Percentiles rank a stretch among this genome's conserved stretches.
phyloP scores from a whole-genome alignment of 352 stramenopile genomes.

The Globisporangium splendens region DNA sequence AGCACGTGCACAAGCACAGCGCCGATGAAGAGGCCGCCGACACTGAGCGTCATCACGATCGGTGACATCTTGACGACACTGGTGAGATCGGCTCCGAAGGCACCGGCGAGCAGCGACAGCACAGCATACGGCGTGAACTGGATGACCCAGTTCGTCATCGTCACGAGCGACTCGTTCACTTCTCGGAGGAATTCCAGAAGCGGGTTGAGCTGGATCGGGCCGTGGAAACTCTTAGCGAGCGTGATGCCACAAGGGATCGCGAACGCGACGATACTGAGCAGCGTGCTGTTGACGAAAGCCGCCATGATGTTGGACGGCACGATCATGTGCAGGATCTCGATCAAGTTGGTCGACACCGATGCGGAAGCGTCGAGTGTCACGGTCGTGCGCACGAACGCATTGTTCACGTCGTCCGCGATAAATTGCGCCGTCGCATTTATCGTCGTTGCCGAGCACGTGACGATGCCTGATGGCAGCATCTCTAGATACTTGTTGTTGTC shows the following conservation, averaged over 20 bases:
- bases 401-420: slow-evolving; percentile 54
- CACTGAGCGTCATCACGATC: slow-evolving; percentile 34
- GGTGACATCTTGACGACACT: slow-evolving; percentile 39
- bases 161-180: slow-evolving; percentile 73
- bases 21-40: slow-evolving; percentile 38
- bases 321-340: slow-evolving; percentile 52
- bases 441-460: slow-evolving; percentile 49
- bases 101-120: slow-evolving; percentile 63
- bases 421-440: slow-evolving; percentile 46
- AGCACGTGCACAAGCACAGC: slow-evolving; percentile 60
- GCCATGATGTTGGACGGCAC: slow-evolving; percentile 74
- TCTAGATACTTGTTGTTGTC: slow-evolving; percentile 65
- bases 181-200: slow-evolving; percentile 77
- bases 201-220: slow-evolving; percentile 65
- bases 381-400: slow-evolving; percentile 41
- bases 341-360: slow-evolving; percentile 60
- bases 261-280: slow-evolving; percentile 72
- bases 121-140: slow-evolving; percentile 72
- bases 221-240: slow-evolving; percentile 68
- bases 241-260: slow-evolving; percentile 60
- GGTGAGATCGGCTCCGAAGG: slow-evolving; percentile 40
- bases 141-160: slow-evolving; percentile 72
- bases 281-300: slow-evolving; percentile 58
- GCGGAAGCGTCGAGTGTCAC: slow-evolving; percentile 33
- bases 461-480: slow-evolving; percentile 36